Percentiles rank a stretch among this genome's conserved stretches.
phyloP scores from a whole-genome alignment of 805 yeast species.

The Ogataea populi-albae region DNA sequence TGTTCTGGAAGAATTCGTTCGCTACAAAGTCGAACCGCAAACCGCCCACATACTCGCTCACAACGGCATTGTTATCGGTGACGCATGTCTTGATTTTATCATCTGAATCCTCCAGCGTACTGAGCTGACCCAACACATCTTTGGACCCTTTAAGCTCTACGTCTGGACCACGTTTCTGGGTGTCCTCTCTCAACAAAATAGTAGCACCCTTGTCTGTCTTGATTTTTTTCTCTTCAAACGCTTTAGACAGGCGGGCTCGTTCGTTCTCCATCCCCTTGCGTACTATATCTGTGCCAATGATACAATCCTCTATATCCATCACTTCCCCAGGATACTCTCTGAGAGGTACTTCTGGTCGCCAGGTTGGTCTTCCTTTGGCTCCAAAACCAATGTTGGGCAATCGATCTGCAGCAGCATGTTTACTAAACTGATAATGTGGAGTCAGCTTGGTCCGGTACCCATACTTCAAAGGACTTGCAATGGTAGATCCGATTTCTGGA shows the following conservation, averaged over 20 bases:
- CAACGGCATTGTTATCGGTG: constrained; percentile 74
- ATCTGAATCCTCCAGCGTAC: constrained; percentile 32
- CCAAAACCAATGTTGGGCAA: constrained; percentile 87
- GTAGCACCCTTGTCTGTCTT: constrained; percentile 69
- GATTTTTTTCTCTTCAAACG: constrained; percentile 32
- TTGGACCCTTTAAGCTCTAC: constrained; percentile 45
- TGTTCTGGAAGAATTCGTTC: constrained; percentile 95
- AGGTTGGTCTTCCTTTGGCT: constrained; percentile 70
- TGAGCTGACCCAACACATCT: constrained; percentile 37
- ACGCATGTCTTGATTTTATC: constrained; percentile 63
- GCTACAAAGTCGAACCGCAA: constrained; percentile 84
- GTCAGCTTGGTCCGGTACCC: constrained; percentile 89
- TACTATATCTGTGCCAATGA: constrained; percentile 79
- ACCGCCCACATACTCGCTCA: constrained; percentile 73
- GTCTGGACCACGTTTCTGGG: constrained; percentile 38
- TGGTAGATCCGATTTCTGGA: constrained; percentile 54
- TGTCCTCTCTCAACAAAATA: constrained; percentile 75
- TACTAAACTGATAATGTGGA: constrained; percentile 88
- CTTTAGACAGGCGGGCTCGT: constrained; percentile 51
- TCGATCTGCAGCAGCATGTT: constrained; percentile 24
- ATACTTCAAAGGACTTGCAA: constrained; percentile 68
- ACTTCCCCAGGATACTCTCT: constrained; percentile 56
- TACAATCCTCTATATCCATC: constrained; percentile 91
- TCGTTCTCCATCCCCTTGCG: constrained; percentile 73
- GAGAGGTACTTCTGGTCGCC: constrained; percentile 44